These are phyloP conservation scores for Fraxinus velutina DNA, from an alignment of 305 asterid genomes.

Conservation along the genomic window DNA sequence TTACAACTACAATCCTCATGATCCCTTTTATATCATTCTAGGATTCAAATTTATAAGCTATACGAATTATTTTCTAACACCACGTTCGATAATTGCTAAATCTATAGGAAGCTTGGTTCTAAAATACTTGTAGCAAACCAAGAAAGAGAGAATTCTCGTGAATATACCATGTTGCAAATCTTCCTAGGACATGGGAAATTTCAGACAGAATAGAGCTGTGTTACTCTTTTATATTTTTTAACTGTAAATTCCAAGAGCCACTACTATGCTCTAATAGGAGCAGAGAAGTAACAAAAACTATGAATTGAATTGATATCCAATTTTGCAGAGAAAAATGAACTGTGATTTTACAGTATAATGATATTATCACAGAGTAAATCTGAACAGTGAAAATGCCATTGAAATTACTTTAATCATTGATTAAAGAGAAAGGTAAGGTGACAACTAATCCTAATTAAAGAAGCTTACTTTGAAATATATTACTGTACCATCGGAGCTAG, in stretches of 20 bases:
- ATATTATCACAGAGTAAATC: background rate
- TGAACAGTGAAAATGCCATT: background rate
- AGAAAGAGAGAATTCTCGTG: background rate
- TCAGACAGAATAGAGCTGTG: background rate
- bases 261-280: background rate
- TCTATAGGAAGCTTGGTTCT: background rate
- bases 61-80: background rate
- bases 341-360: background rate
- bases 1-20: conserved; percentile 56
- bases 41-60: background rate
- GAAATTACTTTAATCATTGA: conserved; percentile 27
- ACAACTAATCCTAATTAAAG: conserved; percentile 34
- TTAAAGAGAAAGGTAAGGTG: conserved; percentile 54
- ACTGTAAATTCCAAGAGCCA: background rate
- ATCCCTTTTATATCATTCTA: background rate
- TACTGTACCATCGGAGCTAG: conserved; percentile 20
- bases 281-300: background rate
- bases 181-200: background rate
- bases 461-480: conserved; percentile 15
- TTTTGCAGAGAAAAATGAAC: background rate
- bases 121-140: background rate
- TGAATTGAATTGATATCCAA: background rate
- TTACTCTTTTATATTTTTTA: background rate
- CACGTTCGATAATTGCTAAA: background rate
- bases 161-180: background rate